Evolutionary conservation across 352 stramenopile genomes (phyloP).

Genomic region (Globisporangium spinosum): DNA sequence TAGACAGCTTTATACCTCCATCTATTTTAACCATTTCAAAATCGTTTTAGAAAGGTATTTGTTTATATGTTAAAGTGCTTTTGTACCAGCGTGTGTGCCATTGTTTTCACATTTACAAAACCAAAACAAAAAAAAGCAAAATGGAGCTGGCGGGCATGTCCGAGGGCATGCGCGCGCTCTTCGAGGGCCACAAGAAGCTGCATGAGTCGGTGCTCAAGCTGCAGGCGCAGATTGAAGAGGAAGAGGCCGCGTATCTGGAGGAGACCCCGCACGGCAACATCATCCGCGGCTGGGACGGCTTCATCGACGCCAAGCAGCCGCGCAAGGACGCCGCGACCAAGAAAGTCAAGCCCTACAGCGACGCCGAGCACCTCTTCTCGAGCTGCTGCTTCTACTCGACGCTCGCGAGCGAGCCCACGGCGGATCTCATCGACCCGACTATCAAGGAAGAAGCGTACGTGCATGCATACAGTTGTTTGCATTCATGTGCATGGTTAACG

Average conservation of each 20-base stretch:
- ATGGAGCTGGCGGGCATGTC: conserved; percentile 32
- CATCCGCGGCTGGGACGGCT: conserved; percentile 84
- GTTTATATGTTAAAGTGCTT: not conserved
- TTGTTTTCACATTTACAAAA: not conserved
- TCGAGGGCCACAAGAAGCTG: conserved; percentile 63
- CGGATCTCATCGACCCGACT: conserved; percentile 50
- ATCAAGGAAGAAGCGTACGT: conserved; percentile 11
- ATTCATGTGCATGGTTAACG: not conserved
- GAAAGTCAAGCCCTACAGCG: conserved; percentile 78
- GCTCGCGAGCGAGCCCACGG: conserved; percentile 45
- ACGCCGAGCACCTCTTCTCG: conserved; percentile 78
- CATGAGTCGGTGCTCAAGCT: conserved; percentile 70
- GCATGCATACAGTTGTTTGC: not conserved
- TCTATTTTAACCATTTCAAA: not conserved
- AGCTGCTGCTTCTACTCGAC: conserved; percentile 63
- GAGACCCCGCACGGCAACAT: conserved; percentile 87
- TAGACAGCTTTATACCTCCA: not conserved
- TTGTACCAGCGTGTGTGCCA: too few relatives aligned
- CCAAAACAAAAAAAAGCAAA: not conserved
- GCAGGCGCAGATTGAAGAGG: conserved; percentile 75
- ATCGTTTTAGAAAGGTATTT: not conserved
- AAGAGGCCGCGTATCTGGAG: conserved; percentile 75
- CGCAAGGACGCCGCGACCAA: conserved; percentile 74
- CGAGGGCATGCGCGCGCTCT: conserved; percentile 68
- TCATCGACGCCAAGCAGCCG: conserved; percentile 76